phyloP scores from a whole-genome alignment of 495 filamentous ascomycete genomes.

The Xeromyces bisporus region DNA sequence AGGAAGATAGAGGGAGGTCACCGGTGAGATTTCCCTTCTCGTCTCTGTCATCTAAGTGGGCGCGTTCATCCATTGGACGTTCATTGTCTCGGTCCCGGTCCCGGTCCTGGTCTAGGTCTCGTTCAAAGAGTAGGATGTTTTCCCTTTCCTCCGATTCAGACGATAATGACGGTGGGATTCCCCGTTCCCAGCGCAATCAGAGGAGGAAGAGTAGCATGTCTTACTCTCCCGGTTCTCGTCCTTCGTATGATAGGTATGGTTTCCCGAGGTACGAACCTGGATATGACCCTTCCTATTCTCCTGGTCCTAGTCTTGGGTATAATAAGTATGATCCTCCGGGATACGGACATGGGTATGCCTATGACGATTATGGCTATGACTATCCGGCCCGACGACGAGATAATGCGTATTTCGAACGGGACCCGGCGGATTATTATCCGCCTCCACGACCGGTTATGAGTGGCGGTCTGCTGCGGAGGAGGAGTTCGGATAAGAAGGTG shows the following conservation, averaged over 20 bases:
- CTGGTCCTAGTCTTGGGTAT: background rate
- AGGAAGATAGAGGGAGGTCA: background rate
- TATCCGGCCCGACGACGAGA: too few species aligned
- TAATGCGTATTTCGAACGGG: background rate
- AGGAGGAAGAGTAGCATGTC: too few species aligned
- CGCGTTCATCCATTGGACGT: background rate
- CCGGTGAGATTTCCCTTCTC: background rate
- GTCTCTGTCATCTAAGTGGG: background rate
- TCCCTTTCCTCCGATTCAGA: background rate
- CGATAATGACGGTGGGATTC: background rate
- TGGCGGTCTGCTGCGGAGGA: background rate
- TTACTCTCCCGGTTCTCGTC: too few species aligned
- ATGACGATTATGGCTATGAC: background rate
- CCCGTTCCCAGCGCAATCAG: too few species aligned
- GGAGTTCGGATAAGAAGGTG: background rate
- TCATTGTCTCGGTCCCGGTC: background rate
- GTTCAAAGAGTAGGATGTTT: background rate
- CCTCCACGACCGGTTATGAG: background rate
- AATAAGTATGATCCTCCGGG: background rate
- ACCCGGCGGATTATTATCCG: background rate
- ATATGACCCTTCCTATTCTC: background rate
- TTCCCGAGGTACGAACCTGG: too few species aligned
- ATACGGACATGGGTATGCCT: background rate
- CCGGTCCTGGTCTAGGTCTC: background rate
- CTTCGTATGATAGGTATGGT: too few species aligned